phyloP scores from a whole-genome alignment of 139 green algal species.

The Zygnema cylindricum region DNA sequence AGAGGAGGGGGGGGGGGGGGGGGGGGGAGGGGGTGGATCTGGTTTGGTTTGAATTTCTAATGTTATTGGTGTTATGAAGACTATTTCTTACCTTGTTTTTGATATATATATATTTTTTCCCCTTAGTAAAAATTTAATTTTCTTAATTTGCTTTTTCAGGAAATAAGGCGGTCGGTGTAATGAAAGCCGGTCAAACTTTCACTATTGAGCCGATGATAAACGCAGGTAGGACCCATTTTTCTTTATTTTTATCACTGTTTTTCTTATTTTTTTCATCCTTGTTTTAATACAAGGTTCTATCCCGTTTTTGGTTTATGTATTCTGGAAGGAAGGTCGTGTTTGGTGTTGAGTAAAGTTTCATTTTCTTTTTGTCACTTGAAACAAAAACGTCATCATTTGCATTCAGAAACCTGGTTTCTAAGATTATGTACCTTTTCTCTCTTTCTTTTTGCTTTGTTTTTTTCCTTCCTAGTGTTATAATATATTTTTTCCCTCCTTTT shows the following conservation, averaged over 20 bases:
- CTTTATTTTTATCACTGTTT: not conserved
- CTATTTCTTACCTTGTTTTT: slow-evolving; percentile 14
- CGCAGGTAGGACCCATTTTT: slow-evolving; percentile 61
- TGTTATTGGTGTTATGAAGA: not conserved
- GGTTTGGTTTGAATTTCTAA: too few relatives aligned
- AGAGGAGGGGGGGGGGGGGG: not conserved
- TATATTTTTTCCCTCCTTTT: too few relatives aligned
- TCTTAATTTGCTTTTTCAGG: slow-evolving; percentile 16
- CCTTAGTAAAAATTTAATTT: not conserved
- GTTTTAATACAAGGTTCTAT: not conserved
- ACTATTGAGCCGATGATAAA: slow-evolving; percentile 99
- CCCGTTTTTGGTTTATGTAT: not conserved
- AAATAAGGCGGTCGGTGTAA: slow-evolving; percentile 83
- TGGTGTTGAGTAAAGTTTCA: slow-evolving; percentile 13
- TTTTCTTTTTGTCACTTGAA: not conserved
- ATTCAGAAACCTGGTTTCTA: too few relatives aligned
- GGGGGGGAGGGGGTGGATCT: not conserved
- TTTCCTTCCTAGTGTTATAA: too few relatives aligned
- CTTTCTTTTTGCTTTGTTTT: too few relatives aligned
- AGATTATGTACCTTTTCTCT: too few relatives aligned
- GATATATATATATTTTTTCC: too few relatives aligned
- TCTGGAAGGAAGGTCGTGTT: not conserved
- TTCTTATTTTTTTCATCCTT: too few relatives aligned
- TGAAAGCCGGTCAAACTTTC: slow-evolving; percentile 87
- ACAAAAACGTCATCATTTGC: not conserved